phyloP scores from a whole-genome alignment of 768 basidiomycete genomes.

The Rhodotorula graminis region DNA sequence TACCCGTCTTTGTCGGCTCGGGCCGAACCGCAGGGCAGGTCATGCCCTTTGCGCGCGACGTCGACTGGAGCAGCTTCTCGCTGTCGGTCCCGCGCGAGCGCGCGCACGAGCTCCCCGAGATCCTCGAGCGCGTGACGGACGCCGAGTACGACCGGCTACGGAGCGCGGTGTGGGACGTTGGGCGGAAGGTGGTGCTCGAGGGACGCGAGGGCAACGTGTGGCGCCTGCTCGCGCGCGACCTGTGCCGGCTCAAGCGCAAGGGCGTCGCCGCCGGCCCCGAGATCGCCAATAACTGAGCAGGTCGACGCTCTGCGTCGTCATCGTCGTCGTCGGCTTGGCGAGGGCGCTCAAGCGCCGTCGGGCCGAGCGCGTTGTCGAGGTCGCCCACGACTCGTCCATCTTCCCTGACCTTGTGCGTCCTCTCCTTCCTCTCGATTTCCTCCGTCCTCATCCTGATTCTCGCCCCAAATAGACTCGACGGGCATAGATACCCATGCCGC shows the following conservation, averaged over 20 bases:
- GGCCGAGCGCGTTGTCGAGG: too few species aligned
- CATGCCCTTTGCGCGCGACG: conserved; percentile 20
- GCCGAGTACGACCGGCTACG: conserved; percentile 22
- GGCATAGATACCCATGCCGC: too few species aligned
- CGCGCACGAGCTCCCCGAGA: conserved; percentile 11
- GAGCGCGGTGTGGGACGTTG: conserved; percentile 18
- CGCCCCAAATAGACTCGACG: too few species aligned
- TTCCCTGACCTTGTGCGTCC: too few species aligned
- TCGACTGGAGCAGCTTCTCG: conserved; percentile 17
- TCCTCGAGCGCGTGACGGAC: conserved; percentile 9
- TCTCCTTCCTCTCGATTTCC: too few species aligned
- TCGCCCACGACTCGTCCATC: too few species aligned
- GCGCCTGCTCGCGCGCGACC: conserved; percentile 14
- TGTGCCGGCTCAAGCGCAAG: conserved; percentile 21
- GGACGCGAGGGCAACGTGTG: conserved; percentile 22
- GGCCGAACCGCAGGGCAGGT: conserved; percentile 20
- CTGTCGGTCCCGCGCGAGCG: conserved; percentile 17
- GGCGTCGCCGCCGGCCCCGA: conserved; percentile 3
- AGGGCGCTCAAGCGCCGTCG: too few species aligned
- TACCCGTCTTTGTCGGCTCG: conserved; percentile 29
- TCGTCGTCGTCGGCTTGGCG: too few species aligned
- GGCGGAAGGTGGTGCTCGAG: conserved; percentile 25
- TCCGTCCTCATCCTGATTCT: too few species aligned
- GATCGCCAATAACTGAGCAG: conserved; percentile 13
- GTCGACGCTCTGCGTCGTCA: too few species aligned